A percentile compares a stretch with the other conserved stretches of the same genome.
Conservation (phyloP, 441 rosid genomes). For the Sinapis alba region DNA sequence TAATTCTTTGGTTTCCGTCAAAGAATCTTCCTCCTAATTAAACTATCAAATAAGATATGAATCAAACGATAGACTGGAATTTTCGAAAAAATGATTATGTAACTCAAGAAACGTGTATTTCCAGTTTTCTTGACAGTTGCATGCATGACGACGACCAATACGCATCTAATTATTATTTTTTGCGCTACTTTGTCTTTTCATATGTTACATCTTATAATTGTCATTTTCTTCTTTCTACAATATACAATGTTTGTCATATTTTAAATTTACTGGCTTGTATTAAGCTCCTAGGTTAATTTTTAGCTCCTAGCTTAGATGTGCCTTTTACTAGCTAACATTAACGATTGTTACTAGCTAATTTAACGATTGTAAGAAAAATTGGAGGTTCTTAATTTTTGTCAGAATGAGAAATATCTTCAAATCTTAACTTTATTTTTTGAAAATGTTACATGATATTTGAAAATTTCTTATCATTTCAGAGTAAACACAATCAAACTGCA, state of each 20-base stretch:
- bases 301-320: neutral
- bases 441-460: neutral
- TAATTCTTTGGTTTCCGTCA: neutral
- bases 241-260: neutral
- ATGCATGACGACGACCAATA: slow-evolving; percentile 14
- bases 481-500: neutral
- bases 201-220: neutral
- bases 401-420: neutral
- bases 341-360: too few species aligned
- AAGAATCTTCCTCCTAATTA: slow-evolving; percentile 3
- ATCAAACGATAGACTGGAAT: neutral
- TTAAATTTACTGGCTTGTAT: neutral
- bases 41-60: neutral
- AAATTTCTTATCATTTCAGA: neutral
- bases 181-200: slow-evolving; percentile 8
- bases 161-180: neutral
- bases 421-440: neutral
- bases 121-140: slow-evolving; percentile 2
- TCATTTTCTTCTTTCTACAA: slow-evolving; percentile 7
- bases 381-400: neutral
- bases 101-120: slow-evolving; percentile 15
- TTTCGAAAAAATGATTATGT: neutral
- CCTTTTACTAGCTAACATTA: neutral
- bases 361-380: neutral
- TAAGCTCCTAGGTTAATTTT: neutral